These are phyloP conservation scores for Dispira parvispora DNA, from an alignment of 192 early-diverging fungal genomes.

Conservation along the genomic window DNA sequence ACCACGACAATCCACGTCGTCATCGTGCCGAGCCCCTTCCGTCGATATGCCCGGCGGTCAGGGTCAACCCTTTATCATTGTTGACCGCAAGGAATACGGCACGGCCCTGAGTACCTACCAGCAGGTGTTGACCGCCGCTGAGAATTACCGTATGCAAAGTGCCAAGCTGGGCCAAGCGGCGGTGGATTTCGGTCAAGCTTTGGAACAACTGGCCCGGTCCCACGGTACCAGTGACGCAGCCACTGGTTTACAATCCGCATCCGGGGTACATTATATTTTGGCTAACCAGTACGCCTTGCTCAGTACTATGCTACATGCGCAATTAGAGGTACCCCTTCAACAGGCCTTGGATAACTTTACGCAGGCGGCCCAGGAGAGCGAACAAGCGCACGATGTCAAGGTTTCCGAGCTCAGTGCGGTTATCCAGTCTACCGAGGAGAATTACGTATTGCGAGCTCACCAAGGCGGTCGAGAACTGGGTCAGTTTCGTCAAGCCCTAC, in stretches of 20 bases:
- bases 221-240: conserved; percentile 2
- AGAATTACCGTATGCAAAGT: conserved; percentile 1
- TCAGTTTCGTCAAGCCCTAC: conserved; percentile 6
- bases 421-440: not conserved
- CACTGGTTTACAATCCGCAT: not conserved
- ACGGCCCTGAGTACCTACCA: not conserved
- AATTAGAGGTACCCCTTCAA: not conserved
- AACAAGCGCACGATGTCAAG: not conserved
- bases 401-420: not conserved
- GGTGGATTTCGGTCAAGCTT: conserved; percentile 2
- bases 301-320: not conserved
- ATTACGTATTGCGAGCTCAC: conserved; percentile 1
- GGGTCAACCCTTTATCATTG: conserved; percentile 1
- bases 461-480: not conserved
- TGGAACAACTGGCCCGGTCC: conserved; percentile 3
- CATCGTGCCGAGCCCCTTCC: not conserved
- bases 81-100: not conserved
- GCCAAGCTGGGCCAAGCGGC: conserved; percentile 7
- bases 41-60: too few relatives aligned
- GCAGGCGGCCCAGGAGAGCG: not conserved
- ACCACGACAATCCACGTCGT: not conserved
- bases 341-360: not conserved
- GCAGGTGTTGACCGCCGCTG: not conserved
- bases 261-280: conserved; percentile 7
- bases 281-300: conserved; percentile 8